phyloP scores from a whole-genome alignment of 345 rosid species.

The Bruguiera sexangula region DNA sequence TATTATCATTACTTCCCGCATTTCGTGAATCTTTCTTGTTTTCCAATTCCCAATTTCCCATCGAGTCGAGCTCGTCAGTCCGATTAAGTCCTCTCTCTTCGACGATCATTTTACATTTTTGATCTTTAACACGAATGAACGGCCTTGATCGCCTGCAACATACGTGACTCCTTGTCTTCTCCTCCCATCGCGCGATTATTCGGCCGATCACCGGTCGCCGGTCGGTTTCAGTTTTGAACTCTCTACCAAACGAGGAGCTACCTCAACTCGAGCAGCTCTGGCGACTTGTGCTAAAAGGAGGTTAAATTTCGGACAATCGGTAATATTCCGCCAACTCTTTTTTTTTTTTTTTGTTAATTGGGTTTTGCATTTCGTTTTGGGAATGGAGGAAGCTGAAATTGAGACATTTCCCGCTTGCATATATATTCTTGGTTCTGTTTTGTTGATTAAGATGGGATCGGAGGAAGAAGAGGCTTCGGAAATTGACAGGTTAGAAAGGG shows the following conservation, averaged over 20 bases:
- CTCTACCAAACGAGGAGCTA: neutral
- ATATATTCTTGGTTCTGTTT: neutral
- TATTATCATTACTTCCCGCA: too few relatives aligned
- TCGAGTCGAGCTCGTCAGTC: too few relatives aligned
- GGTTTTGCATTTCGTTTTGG: neutral
- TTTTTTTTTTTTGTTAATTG: neutral
- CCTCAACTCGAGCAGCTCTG: slow-evolving; percentile 3
- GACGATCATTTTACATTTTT: too few relatives aligned
- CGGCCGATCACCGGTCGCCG: neutral
- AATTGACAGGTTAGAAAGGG: slow-evolving; percentile 55
- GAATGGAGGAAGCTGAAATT: too few relatives aligned
- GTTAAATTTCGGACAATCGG: slow-evolving; percentile 7
- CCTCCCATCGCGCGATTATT: neutral
- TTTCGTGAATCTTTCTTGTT: too few relatives aligned
- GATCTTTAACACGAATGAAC: too few relatives aligned
- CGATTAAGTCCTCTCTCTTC: too few relatives aligned
- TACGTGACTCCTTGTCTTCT: too few relatives aligned
- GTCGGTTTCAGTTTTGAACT: neutral
- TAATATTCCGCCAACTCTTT: neutral
- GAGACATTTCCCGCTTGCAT: too few relatives aligned
- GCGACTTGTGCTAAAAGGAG: slow-evolving; percentile 17
- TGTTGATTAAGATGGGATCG: slow-evolving; percentile 38
- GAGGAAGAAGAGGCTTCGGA: slow-evolving; percentile 45
- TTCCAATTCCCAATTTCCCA: too few relatives aligned
- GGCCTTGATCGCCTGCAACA: too few relatives aligned